Evolutionary conservation across 768 basidiomycete genomes (phyloP).

Genomic region (Mycena vulgaris): DNA sequence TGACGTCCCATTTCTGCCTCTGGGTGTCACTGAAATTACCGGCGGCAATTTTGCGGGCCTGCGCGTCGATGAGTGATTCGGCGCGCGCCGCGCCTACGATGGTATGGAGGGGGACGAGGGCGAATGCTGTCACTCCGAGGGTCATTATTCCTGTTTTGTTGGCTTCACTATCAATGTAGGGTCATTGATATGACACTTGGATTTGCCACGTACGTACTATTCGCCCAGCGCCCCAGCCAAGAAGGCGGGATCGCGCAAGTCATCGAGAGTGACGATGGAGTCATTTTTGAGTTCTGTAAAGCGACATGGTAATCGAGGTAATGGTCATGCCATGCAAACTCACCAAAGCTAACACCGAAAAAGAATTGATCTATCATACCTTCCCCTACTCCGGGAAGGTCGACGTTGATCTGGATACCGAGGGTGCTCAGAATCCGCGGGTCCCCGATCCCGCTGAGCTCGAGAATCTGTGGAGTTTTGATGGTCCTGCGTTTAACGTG

Average conservation of each 20-base stretch:
- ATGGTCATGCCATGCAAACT: neutral
- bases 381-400: conserved; percentile 64
- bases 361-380: conserved; percentile 61
- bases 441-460: conserved; percentile 65
- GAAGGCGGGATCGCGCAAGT: conserved; percentile 31
- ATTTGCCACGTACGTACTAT: conserved; percentile 26
- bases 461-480: conserved; percentile 63
- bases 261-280: conserved; percentile 34
- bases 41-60: conserved; percentile 7
- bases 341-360: conserved; percentile 41
- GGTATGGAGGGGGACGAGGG: conserved; percentile 33
- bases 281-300: conserved; percentile 24
- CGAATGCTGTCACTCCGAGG: conserved; percentile 32
- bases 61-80: conserved; percentile 13
- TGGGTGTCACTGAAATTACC: conserved; percentile 7
- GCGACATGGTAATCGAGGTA: neutral
- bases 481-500: conserved; percentile 52
- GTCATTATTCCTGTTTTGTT: conserved; percentile 34
- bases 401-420: conserved; percentile 49
- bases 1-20: conserved; percentile 29
- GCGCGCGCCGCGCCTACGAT: conserved; percentile 9
- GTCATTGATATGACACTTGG: neutral
- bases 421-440: conserved; percentile 48
- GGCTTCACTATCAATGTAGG: neutral
- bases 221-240: conserved; percentile 27